Evolutionary conservation across 352 stramenopile genomes (phyloP).

Genomic region (Pythium coloratum): DNA sequence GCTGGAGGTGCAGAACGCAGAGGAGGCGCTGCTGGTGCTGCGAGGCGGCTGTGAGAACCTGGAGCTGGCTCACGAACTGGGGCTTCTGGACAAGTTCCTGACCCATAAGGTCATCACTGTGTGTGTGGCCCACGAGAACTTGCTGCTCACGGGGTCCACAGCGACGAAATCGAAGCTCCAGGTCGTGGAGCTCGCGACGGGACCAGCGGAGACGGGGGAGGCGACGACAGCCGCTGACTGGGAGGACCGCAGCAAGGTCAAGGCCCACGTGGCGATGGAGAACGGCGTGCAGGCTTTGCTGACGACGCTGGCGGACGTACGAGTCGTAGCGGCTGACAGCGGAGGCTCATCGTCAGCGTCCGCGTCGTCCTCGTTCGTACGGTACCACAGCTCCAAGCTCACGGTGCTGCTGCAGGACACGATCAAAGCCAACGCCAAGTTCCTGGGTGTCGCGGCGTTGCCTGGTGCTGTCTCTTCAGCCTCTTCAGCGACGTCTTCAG

Average conservation of each 20-base stretch:
- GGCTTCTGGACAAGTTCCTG: constrained; percentile 31
- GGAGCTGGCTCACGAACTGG: constrained; percentile 24
- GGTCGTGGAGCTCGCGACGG: constrained; percentile 63
- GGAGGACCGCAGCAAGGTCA: constrained; percentile 39
- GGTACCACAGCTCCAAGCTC: constrained; percentile 80
- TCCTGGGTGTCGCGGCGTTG: constrained; percentile 44
- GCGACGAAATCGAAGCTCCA: constrained; percentile 67
- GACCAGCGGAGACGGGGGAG: not conserved
- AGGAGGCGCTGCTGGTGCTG: constrained; percentile 66
- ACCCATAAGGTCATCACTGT: constrained; percentile 71
- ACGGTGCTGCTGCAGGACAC: constrained; percentile 79
- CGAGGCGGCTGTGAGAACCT: constrained; percentile 52
- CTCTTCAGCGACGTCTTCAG: not conserved
- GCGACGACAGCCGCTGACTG: not conserved
- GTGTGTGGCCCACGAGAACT: constrained; percentile 56
- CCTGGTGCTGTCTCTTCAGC: constrained; percentile 12
- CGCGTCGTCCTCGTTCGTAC: constrained; percentile 38
- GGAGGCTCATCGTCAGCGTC: not conserved
- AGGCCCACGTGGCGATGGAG: constrained; percentile 54
- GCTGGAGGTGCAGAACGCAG: constrained; percentile 64
- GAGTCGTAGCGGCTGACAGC: constrained; percentile 15
- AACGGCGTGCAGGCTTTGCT: constrained; percentile 59
- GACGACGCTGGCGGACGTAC: constrained; percentile 54
- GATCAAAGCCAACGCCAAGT: constrained; percentile 58
- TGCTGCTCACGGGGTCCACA: constrained; percentile 31